These are phyloP conservation scores for Gonium pectorale DNA, from an alignment of 139 green algal species.

Conservation along the genomic window DNA sequence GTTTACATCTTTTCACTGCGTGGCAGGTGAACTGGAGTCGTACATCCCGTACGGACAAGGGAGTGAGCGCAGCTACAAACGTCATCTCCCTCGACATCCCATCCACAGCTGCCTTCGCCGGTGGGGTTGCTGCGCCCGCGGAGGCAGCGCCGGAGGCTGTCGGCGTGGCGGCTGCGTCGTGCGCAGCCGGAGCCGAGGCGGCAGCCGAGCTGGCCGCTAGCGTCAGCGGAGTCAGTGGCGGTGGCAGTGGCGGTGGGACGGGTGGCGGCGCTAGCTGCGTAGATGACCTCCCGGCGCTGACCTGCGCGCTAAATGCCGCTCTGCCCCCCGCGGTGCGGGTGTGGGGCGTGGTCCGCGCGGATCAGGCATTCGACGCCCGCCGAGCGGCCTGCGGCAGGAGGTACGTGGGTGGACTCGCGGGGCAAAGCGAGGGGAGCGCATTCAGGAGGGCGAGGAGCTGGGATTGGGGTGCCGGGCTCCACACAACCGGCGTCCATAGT, in stretches of 20 bases:
- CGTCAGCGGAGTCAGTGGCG: background rate
- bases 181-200: background rate
- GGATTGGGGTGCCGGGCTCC: too few species aligned
- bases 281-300: background rate
- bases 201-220: background rate
- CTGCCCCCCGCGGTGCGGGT: slow-evolving; percentile 69
- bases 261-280: background rate
- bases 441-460: too few species aligned
- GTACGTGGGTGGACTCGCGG: background rate
- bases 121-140: slow-evolving; percentile 11
- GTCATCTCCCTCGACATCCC: slow-evolving; percentile 46
- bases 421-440: background rate
- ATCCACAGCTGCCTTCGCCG: too few species aligned
- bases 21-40: slow-evolving; percentile 90
- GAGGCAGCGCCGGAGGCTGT: background rate
- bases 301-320: background rate
- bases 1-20: too few species aligned
- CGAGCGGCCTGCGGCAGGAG: slow-evolving; percentile 80
- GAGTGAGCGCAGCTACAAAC: slow-evolving; percentile 84
- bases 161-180: background rate
- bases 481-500: too few species aligned
- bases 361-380: slow-evolving; percentile 84
- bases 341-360: slow-evolving; percentile 78
- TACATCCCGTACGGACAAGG: slow-evolving; percentile 95
- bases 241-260: background rate